Percentiles rank a stretch among this genome's conserved stretches.
These are phyloP conservation scores for Waitea zeae DNA, from an alignment of 1,284 basidiomycete species.

Conservation along the genomic window DNA sequence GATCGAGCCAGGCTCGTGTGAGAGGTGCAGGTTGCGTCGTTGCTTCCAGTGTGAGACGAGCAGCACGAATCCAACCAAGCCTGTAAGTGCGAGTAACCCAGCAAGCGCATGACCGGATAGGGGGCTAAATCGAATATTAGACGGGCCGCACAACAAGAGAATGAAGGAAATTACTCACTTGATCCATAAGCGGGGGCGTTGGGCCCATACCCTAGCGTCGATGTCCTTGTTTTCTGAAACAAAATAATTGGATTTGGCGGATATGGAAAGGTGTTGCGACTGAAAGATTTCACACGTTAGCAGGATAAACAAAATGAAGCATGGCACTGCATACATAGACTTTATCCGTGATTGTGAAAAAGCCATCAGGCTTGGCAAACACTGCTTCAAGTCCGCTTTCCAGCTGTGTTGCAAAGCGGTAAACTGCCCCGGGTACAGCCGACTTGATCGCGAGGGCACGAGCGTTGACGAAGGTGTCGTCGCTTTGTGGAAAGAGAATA, in stretches of 20 bases:
- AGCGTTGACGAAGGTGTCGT: slow-evolving; percentile 26
- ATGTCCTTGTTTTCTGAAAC: slow-evolving; percentile 18
- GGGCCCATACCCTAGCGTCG: slow-evolving; percentile 18
- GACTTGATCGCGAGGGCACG: slow-evolving; percentile 26
- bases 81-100: slow-evolving; percentile 25
- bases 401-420: slow-evolving; percentile 24
- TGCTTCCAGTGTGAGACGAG: slow-evolving; percentile 28
- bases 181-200: slow-evolving; percentile 31
- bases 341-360: slow-evolving; percentile 26
- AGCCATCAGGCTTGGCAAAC: slow-evolving; percentile 29
- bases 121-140: too few species aligned
- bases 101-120: slow-evolving; percentile 31
- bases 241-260: slow-evolving; percentile 40
- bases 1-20: slow-evolving; percentile 40
- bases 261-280: slow-evolving; percentile 26
- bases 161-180: too few species aligned
- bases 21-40: slow-evolving; percentile 30
- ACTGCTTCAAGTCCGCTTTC: slow-evolving; percentile 19
- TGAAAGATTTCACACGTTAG: too few species aligned
- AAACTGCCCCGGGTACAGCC: slow-evolving; percentile 39
- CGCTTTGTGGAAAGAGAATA: slow-evolving; percentile 22
- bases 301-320: too few species aligned
- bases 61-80: slow-evolving; percentile 23
- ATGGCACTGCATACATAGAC: slow-evolving; percentile 46
- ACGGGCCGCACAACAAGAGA: too few species aligned